A percentile compares a stretch with the other conserved stretches of the same genome.
phyloP scores from a whole-genome alignment of 1,284 basidiomycete species.

The Leccinum ponderosum region DNA sequence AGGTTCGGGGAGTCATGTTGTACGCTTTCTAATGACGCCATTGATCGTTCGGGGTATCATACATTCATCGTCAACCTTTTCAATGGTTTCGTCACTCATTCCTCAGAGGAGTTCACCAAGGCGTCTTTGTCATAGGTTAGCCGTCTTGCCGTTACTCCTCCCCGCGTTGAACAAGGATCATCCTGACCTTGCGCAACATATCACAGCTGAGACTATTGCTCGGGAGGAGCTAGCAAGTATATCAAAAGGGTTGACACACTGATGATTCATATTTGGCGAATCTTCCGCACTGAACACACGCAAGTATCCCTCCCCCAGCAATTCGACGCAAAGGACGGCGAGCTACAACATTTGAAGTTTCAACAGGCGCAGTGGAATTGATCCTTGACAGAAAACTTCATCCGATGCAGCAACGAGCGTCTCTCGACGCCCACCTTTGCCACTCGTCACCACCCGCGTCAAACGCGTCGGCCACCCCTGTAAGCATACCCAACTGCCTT shows the following conservation, averaged over 20 bases:
- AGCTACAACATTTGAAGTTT: slow-evolving; percentile 58
- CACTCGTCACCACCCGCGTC: not conserved
- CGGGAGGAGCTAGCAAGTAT: slow-evolving; percentile 50
- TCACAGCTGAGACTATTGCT: slow-evolving; percentile 47
- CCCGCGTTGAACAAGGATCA: too few relatives aligned
- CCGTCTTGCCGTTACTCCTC: too few relatives aligned
- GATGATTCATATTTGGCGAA: slow-evolving; percentile 64
- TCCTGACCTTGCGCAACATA: too few relatives aligned
- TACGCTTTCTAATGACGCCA: too few relatives aligned
- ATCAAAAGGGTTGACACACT: slow-evolving; percentile 53
- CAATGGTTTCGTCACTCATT: too few relatives aligned
- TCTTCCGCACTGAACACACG: slow-evolving; percentile 51
- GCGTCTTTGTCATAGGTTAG: too few relatives aligned
- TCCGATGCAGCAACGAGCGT: slow-evolving; percentile 26
- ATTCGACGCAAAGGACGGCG: slow-evolving; percentile 64
- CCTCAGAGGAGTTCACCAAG: too few relatives aligned
- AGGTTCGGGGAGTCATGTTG: too few relatives aligned
- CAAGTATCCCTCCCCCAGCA: slow-evolving; percentile 45
- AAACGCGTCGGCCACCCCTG: too few relatives aligned
- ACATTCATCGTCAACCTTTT: too few relatives aligned
- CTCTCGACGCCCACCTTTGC: slow-evolving; percentile 27
- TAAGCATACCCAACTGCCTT: too few relatives aligned
- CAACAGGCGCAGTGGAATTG: slow-evolving; percentile 34
- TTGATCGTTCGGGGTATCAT: too few relatives aligned
- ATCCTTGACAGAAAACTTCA: slow-evolving; percentile 31